Evolutionary conservation across 345 rosid genomes (phyloP).

Genomic region (Eucalyptus guilfoylei): DNA sequence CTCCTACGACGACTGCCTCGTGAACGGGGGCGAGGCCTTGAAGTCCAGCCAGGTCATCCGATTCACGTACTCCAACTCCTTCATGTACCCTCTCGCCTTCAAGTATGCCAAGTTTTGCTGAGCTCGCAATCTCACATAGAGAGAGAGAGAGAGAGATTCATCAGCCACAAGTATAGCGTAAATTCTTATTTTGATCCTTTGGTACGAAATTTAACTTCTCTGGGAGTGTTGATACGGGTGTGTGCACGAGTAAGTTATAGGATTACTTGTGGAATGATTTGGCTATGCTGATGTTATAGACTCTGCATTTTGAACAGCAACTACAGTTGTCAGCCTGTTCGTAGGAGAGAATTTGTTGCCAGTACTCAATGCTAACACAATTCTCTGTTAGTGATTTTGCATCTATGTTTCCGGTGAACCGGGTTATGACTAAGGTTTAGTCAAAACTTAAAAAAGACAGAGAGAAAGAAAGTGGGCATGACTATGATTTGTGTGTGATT

Average conservation of each 20-base stretch:
- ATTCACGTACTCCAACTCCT: constrained; percentile 48
- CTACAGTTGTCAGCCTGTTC: background rate
- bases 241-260: background rate
- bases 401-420: background rate
- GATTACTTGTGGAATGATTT: background rate
- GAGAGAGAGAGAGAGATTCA: background rate
- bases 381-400: background rate
- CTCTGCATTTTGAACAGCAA: background rate
- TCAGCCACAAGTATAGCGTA: background rate
- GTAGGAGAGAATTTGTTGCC: background rate
- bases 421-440: background rate
- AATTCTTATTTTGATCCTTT: background rate
- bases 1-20: constrained; percentile 44
- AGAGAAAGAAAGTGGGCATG: background rate
- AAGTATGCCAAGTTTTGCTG: constrained; percentile 39
- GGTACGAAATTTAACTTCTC: background rate
- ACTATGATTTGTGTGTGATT: background rate
- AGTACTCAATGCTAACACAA: background rate
- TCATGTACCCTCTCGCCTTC: constrained; percentile 33
- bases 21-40: constrained; percentile 35
- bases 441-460: background rate
- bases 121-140: background rate
- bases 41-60: constrained; percentile 23
- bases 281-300: background rate
- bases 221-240: background rate